These are phyloP conservation scores for Nicotiana benthamiana DNA, from an alignment of 257 asterid species.

Conservation along the genomic window DNA sequence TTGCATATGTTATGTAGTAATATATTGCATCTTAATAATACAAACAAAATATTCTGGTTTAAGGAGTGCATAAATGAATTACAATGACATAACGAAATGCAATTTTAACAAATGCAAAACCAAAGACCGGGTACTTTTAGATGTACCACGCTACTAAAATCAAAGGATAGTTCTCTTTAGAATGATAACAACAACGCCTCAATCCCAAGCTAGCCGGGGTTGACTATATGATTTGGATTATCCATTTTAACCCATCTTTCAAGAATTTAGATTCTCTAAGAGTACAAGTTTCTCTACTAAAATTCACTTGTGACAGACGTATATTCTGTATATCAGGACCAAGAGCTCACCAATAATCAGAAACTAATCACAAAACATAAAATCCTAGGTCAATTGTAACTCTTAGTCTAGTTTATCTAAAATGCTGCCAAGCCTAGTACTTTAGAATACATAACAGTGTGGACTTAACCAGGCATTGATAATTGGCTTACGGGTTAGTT, in stretches of 20 bases:
- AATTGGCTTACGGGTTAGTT: not conserved
- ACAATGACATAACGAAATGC: not conserved
- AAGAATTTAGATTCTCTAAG: not conserved
- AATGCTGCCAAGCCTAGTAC: not conserved
- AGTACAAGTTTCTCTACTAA: not conserved
- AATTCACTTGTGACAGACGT: not conserved
- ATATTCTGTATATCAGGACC: not conserved
- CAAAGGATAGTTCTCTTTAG: not conserved
- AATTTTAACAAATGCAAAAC: not conserved
- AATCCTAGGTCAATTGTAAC: not conserved
- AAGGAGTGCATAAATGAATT: not conserved
- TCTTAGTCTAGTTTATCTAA: not conserved
- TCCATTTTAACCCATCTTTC: not conserved
- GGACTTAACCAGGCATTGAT: not conserved
- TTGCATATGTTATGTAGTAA: not conserved
- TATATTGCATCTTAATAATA: not conserved
- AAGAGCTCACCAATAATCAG: not conserved
- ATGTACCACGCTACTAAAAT: not conserved
- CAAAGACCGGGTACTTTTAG: not conserved
- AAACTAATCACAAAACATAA: not conserved
- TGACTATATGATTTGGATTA: not conserved
- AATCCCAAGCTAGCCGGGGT: not conserved
- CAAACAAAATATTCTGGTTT: not conserved
- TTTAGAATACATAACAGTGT: not conserved
- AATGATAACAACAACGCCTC: not conserved